Base-by-base conservation (phyloP, 192 early-diverging fungal species). In the Glomus cerebriforme region DNA sequence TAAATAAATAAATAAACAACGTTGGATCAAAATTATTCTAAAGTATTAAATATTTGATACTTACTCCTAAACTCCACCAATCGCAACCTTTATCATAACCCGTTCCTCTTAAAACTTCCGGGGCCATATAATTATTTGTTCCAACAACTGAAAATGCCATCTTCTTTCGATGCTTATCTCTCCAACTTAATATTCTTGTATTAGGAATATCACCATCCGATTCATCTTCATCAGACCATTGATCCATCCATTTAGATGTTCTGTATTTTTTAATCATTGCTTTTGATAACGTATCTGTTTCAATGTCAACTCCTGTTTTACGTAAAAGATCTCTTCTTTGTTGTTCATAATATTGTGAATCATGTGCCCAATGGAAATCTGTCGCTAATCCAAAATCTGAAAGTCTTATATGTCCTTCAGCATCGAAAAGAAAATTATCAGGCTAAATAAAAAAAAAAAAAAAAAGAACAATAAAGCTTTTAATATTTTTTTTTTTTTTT, bases 121-220 rank as follows among this genome's bases (percentile, higher is more conserved):
- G 93, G 9, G 95, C 95, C 95, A 97, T 97, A 88, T 97, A 97
- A 83, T 97, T 95, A 47, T 95, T 95, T 37, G 91, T 92, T 9
- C 96, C 96, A 9, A 97, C 96, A 62, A 96, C 89, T 0, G 93
- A 94, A 79, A 90, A 95, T 2, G 91, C 94, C 81, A 85, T 81
- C 32, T 85, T 85, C 65, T 83, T 85, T 43, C 85, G 74, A 66
- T 85, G 79, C n/a, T 81, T 79, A 75, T 85, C 85, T 59, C 85
- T 80, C 85, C 88, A 85, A 78, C 76, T 89, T 71, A 89, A 87
- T 81, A 81, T 90, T 82, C 81, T 88, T 82, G 82, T 87, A 84
- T 83, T 85, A 43, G 84, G 84, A 8, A 85, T 78, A 49, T 71
- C 77, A 49, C 71, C 77, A n/a, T 84, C 82, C 0, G 82, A 64